Percentiles rank a stretch among this genome's conserved stretches.
phyloP scores from a whole-genome alignment of 2,329 filamentous ascomycete species.

The Diaporthe sp. region DNA sequence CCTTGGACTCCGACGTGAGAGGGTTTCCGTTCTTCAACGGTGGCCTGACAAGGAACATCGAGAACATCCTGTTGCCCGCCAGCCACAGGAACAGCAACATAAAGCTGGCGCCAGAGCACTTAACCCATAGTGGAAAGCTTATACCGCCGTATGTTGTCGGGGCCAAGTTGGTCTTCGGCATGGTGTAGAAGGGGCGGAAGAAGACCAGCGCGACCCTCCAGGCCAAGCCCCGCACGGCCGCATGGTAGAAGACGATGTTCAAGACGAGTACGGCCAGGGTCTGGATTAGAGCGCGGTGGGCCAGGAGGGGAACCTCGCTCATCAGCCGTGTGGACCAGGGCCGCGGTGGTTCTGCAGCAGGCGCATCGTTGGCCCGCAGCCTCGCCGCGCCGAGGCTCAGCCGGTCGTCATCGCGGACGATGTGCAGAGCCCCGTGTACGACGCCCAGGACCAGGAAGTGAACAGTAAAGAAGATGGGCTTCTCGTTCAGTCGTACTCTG shows the following conservation, averaged over 20 bases:
- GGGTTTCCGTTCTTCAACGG: constrained; percentile 89
- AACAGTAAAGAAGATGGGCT: constrained; percentile 83
- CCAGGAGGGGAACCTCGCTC: constrained; percentile 56
- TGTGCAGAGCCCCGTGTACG: constrained; percentile 77
- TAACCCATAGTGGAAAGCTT: constrained; percentile 47
- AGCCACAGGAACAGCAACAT: constrained; percentile 83
- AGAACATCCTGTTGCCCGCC: constrained; percentile 82
- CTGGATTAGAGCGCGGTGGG: constrained; percentile 56
- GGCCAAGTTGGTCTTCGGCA: constrained; percentile 79
- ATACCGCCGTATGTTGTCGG: constrained; percentile 61
- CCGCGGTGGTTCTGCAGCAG: constrained; percentile 44
- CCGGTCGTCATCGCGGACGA: constrained; percentile 81
- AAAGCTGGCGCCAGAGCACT: constrained; percentile 73
- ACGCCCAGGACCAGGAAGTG: constrained; percentile 78
- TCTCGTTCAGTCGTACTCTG: constrained; percentile 85
- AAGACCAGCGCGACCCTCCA: constrained; percentile 81
- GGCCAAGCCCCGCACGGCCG: constrained; percentile 67
- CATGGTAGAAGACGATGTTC: constrained; percentile 67
- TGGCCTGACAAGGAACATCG: constrained; percentile 82
- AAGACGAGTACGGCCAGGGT: constrained; percentile 65
- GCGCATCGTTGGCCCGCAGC: constrained; percentile 43
- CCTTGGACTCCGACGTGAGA: constrained; percentile 86
- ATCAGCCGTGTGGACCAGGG: constrained; percentile 54
- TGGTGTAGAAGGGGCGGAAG: constrained; percentile 80
- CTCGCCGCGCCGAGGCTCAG: constrained; percentile 64